phyloP scores from a whole-genome alignment of 257 asterid species.

The Salvia rosmarinus region DNA sequence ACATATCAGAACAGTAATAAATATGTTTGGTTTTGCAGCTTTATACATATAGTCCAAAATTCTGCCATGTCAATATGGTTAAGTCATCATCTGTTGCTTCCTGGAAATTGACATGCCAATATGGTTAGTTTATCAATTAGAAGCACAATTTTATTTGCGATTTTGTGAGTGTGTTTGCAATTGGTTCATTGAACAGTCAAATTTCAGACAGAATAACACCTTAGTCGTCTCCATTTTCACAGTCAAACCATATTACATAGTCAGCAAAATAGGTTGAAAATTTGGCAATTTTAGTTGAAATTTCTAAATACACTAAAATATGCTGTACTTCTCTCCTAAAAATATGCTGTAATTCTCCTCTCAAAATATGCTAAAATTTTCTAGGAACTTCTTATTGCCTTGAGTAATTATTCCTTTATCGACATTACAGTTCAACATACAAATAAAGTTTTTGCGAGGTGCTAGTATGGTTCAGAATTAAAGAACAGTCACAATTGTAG shows the following conservation, averaged over 20 bases:
- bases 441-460: neutral
- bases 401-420: neutral
- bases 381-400: neutral
- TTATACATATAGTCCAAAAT: neutral
- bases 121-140: conserved; percentile 5
- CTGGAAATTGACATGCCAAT: neutral
- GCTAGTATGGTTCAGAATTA: neutral
- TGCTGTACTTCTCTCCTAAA: no score
- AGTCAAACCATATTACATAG: neutral
- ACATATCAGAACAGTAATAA: conserved; percentile 2
- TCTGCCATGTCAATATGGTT: neutral
- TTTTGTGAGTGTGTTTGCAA: neutral
- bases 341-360: no score
- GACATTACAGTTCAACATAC: neutral
- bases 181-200: no score
- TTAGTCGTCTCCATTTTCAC: neutral
- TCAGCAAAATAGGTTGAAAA: neutral
- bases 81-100: neutral
- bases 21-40: neutral
- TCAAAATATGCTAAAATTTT: neutral
- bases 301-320: neutral
- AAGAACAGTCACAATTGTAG: neutral
- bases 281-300: neutral
- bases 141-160: conserved; percentile 2
- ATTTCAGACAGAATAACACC: no score